A percentile compares a stretch with the other conserved stretches of the same genome.
Conservation (phyloP, 805 yeast genomes). For the Schwanniomyces occidentalis region DNA sequence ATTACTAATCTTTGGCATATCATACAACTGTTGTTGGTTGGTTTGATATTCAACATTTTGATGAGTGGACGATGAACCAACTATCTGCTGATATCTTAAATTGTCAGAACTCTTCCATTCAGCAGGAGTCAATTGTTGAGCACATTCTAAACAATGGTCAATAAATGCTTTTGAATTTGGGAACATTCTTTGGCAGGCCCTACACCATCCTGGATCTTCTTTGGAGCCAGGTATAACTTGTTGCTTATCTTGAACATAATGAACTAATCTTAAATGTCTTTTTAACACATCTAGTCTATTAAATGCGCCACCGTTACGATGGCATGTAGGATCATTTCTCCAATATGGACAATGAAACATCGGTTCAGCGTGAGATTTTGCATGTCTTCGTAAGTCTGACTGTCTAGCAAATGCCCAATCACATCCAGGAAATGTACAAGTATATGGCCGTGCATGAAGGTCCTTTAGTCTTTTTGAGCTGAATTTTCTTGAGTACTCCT, state of each 20-base stretch:
- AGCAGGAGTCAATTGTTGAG: conserved; percentile 29
- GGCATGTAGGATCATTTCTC: conserved; percentile 68
- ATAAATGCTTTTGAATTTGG: conserved; percentile 55
- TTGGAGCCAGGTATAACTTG: conserved; percentile 25
- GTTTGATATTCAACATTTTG: conserved; percentile 3
- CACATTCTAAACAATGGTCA: conserved; percentile 66
- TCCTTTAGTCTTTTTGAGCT: conserved; percentile 8
- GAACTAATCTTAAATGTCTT: conserved; percentile 70
- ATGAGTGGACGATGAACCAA: neutral
- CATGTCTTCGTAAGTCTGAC: conserved; percentile 68
- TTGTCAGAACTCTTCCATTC: conserved; percentile 19
- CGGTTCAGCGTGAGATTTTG: conserved; percentile 66
- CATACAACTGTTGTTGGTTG: conserved; percentile 4
- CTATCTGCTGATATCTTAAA: conserved; percentile 1
- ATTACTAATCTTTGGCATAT: conserved; percentile 2
- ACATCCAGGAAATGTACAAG: conserved; percentile 47
- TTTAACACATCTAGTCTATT: conserved; percentile 73
- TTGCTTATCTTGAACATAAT: conserved; percentile 53
- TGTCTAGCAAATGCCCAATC: conserved; percentile 70
- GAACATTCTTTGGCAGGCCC: conserved; percentile 61
- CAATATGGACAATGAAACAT: conserved; percentile 73
- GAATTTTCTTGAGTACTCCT: conserved; percentile 9
- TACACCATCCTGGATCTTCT: conserved; percentile 67
- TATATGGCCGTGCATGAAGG: conserved; percentile 31
- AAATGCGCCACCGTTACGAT: conserved; percentile 74